These are phyloP conservation scores for Talaromyces sp. DNA, from an alignment of 2,329 filamentous ascomycete species.

Conservation along the genomic window DNA sequence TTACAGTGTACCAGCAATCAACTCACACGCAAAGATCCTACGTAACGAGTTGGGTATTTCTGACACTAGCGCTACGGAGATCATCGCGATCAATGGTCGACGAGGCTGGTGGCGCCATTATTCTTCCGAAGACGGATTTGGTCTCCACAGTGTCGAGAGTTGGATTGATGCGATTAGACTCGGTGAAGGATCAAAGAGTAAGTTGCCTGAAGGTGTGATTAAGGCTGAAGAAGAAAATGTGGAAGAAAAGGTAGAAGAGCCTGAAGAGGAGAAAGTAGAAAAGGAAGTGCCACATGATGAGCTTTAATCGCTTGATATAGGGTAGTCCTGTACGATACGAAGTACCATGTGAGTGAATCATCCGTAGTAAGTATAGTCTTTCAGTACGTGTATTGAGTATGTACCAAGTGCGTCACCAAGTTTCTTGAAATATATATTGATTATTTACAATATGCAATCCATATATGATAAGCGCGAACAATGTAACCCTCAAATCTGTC, in stretches of 20 bases:
- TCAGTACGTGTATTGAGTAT: neutral
- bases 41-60: constrained; percentile 62
- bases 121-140: constrained; percentile 51
- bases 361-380: neutral
- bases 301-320: constrained; percentile 15
- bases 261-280: constrained; percentile 12
- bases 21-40: constrained; percentile 55
- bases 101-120: constrained; percentile 82
- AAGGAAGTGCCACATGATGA: constrained; percentile 19
- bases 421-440: neutral
- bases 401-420: neutral
- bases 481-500: neutral
- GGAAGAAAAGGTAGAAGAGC: constrained; percentile 26
- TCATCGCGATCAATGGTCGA: constrained; percentile 81
- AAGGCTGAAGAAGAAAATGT: constrained; percentile 34
- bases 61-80: constrained; percentile 52
- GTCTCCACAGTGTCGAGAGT: constrained; percentile 62
- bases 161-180: constrained; percentile 93
- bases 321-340: constrained; percentile 8
- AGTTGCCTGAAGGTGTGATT: constrained; percentile 63
- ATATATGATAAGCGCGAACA: neutral
- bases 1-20: constrained; percentile 66
- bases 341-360: neutral
- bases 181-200: constrained; percentile 78
- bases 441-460: constrained; percentile 7